A percentile compares a stretch with the other conserved stretches of the same genome.
phyloP scores from a whole-genome alignment of 2,329 filamentous ascomycete species.

The Fusarium heterosporum region DNA sequence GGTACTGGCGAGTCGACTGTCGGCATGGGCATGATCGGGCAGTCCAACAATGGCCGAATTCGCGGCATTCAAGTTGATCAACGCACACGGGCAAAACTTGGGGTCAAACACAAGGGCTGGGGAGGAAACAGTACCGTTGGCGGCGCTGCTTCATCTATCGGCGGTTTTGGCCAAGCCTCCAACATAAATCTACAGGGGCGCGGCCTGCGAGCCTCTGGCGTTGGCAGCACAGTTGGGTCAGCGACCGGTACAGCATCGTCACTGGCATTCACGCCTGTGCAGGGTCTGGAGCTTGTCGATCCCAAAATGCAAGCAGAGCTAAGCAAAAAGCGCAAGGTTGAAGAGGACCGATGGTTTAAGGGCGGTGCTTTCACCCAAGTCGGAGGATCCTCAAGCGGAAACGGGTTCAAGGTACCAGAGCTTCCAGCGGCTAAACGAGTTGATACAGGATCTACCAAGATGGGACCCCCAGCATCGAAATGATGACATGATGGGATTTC shows the following conservation, averaged over 20 bases:
- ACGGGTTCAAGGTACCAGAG: slow-evolving; percentile 85
- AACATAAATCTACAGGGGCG: slow-evolving; percentile 79
- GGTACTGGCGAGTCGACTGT: slow-evolving; percentile 86
- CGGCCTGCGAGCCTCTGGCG: slow-evolving; percentile 83
- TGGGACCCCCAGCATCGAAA: slow-evolving; percentile 50
- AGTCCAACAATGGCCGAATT: slow-evolving; percentile 87
- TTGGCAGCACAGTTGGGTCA: slow-evolving; percentile 74
- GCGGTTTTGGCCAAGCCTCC: slow-evolving; percentile 77
- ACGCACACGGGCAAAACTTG: slow-evolving; percentile 90
- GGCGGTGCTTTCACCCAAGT: slow-evolving; percentile 97
- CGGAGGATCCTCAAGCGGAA: slow-evolving; percentile 63
- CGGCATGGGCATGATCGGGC: slow-evolving; percentile 95
- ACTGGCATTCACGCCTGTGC: slow-evolving; percentile 92
- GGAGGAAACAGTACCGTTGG: slow-evolving; percentile 75
- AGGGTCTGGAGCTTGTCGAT: slow-evolving; percentile 94
- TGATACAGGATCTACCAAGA: slow-evolving; percentile 52
- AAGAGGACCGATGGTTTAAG: slow-evolving; percentile 97
- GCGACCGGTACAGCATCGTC: slow-evolving; percentile 82
- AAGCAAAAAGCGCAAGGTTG: slow-evolving; percentile 89
- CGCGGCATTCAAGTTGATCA: slow-evolving; percentile 91
- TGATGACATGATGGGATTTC: slow-evolving; percentile 32
- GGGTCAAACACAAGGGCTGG: slow-evolving; percentile 97
- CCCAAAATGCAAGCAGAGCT: slow-evolving; percentile 91
- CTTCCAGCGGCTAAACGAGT: slow-evolving; percentile 80
- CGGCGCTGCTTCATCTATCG: slow-evolving; percentile 82